A percentile compares a stretch with the other conserved stretches of the same genome.
phyloP scores from a whole-genome alignment of 2,329 filamentous ascomycete species.

The Aureobasidium sp. region DNA sequence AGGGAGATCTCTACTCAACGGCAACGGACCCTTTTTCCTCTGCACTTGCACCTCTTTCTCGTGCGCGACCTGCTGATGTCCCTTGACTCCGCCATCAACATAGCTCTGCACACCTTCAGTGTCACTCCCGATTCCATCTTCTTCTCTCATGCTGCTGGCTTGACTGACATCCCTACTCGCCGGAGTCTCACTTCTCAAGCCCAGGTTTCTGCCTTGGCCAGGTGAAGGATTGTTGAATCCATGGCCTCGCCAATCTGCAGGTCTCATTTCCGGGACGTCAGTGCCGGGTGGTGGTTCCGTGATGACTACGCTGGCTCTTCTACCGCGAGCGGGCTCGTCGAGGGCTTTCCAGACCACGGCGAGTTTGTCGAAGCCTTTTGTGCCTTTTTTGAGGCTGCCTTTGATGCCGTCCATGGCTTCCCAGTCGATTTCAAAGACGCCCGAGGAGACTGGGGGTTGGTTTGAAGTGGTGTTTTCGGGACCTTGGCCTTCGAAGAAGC shows the following conservation, averaged over 20 bases:
- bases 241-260: slow-evolving; percentile 66
- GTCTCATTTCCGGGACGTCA: slow-evolving; percentile 57
- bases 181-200: slow-evolving; percentile 56
- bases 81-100: neutral
- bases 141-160: slow-evolving; percentile 42
- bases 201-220: slow-evolving; percentile 51
- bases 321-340: slow-evolving; percentile 13
- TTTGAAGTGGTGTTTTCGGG: slow-evolving; percentile 59
- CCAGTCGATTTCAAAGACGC: slow-evolving; percentile 63
- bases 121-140: slow-evolving; percentile 5
- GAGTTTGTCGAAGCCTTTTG: slow-evolving; percentile 69
- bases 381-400: slow-evolving; percentile 73
- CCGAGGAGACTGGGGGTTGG: slow-evolving; percentile 53
- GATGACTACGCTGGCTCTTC: slow-evolving; percentile 39
- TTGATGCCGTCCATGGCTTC: slow-evolving; percentile 89
- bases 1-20: slow-evolving; percentile 1
- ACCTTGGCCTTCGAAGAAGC: slow-evolving; percentile 78
- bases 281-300: slow-evolving; percentile 58
- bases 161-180: slow-evolving; percentile 60
- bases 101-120: slow-evolving; percentile 8
- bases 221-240: slow-evolving; percentile 18
- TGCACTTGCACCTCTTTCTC: neutral
- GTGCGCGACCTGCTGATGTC: neutral
- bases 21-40: slow-evolving; percentile 5
- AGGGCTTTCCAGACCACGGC: slow-evolving; percentile 71